Evolutionary conservation across 257 asterid species (phyloP).

Genomic region (Echium plantagineum): DNA sequence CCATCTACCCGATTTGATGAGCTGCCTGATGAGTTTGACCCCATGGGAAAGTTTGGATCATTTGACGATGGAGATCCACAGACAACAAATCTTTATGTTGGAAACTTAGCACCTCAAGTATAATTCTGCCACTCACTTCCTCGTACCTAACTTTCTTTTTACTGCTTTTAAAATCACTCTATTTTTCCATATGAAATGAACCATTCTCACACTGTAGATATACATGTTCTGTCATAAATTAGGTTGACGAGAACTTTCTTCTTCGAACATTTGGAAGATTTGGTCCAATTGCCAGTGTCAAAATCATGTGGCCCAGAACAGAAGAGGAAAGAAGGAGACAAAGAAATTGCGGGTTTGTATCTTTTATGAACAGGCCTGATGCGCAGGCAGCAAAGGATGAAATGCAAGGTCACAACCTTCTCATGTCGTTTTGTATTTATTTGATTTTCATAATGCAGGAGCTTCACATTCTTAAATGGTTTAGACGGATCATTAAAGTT

Average conservation of each 20-base stretch:
- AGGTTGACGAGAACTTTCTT: slow-evolving; percentile 95
- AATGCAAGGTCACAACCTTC: slow-evolving; percentile 61
- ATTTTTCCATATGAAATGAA: background rate
- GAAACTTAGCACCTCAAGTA: slow-evolving; percentile 89
- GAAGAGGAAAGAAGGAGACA: slow-evolving; percentile 84
- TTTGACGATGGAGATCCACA: slow-evolving; percentile 97
- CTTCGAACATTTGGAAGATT: slow-evolving; percentile 93
- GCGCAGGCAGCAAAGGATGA: slow-evolving; percentile 97
- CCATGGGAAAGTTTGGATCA: slow-evolving; percentile 75
- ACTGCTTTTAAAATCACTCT: background rate
- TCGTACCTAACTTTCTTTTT: background rate
- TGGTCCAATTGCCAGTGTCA: slow-evolving; percentile 97
- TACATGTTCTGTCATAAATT: background rate
- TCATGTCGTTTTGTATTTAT: background rate
- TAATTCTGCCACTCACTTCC: background rate
- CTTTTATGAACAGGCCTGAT: slow-evolving; percentile 88
- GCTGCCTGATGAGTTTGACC: slow-evolving; percentile 89
- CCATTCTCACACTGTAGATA: background rate
- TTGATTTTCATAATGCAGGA: background rate
- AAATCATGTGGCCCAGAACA: slow-evolving; percentile 98
- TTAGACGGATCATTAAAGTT: background rate
- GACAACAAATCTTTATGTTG: slow-evolving; percentile 88
- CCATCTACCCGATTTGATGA: slow-evolving; percentile 86
- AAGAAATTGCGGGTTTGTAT: slow-evolving; percentile 92
- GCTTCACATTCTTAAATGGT: background rate